These are phyloP conservation scores for Blastobotrys apis DNA, from an alignment of 1,139 yeast species.

Conservation along the genomic window DNA sequence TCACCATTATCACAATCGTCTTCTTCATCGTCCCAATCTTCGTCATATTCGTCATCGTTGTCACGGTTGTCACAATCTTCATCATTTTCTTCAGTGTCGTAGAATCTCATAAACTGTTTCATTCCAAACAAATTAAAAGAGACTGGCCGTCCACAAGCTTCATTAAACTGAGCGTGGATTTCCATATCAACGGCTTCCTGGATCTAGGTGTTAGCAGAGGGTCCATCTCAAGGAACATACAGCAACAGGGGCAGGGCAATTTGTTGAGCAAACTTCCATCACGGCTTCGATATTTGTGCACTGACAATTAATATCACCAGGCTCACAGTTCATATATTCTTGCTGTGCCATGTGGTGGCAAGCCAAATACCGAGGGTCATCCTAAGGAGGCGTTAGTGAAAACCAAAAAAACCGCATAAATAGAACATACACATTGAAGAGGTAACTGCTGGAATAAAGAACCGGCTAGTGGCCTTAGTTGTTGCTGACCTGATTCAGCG, in stretches of 20 bases:
- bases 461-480: background rate
- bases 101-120: conserved; percentile 7
- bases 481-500: too few relatives aligned
- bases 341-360: conserved; percentile 9
- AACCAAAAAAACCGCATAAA: too few relatives aligned
- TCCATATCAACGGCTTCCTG: conserved; percentile 1
- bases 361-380: conserved; percentile 9
- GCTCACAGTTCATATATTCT: conserved; percentile 5
- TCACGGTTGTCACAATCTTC: conserved; percentile 8
- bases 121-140: conserved; percentile 3
- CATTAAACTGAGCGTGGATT: conserved; percentile 14
- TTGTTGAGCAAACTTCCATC: conserved; percentile 23
- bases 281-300: conserved; percentile 23
- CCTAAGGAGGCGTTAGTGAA: too few relatives aligned
- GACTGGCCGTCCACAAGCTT: conserved; percentile 21
- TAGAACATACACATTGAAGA: conserved; percentile 15
- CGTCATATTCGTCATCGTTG: conserved; percentile 17
- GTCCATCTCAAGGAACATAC: background rate
- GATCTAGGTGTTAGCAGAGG: background rate
- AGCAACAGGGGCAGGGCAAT: conserved; percentile 14
- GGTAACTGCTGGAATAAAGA: conserved; percentile 6
- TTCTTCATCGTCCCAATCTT: conserved; percentile 18
- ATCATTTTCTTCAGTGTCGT: conserved; percentile 23
- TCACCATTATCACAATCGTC: conserved; percentile 34
- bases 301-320: conserved; percentile 25